phyloP scores from a whole-genome alignment of 208 protist species.

The Vickermania ingenoplastis region DNA sequence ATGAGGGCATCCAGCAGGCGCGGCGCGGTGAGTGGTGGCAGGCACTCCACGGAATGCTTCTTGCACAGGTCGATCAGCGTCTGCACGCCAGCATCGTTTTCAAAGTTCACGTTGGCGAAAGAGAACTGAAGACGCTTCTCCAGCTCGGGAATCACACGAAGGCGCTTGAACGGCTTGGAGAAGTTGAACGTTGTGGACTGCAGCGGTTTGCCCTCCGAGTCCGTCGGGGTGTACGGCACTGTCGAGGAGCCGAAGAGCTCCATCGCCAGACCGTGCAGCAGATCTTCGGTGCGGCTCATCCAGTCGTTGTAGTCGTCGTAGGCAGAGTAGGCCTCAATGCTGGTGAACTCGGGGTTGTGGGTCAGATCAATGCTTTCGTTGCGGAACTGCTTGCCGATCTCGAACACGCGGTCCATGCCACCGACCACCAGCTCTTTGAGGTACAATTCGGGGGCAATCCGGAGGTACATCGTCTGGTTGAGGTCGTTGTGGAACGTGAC shows the following conservation, averaged over 20 bases:
- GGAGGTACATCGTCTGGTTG: slow-evolving; percentile 96
- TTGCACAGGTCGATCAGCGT: slow-evolving; percentile 89
- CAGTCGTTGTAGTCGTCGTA: slow-evolving; percentile 99
- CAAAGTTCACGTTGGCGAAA: slow-evolving; percentile 67
- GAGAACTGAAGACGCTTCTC: slow-evolving; percentile 89
- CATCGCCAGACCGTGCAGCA: slow-evolving; percentile 92
- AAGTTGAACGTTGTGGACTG: slow-evolving; percentile 96
- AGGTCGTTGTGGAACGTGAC: slow-evolving; percentile 99
- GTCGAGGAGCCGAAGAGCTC: slow-evolving; percentile 90
- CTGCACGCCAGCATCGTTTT: slow-evolving; percentile 48
- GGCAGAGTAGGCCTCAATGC: slow-evolving; percentile 99
- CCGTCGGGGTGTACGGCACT: slow-evolving; percentile 92
- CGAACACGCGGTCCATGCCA: slow-evolving; percentile 99
- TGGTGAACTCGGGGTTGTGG: slow-evolving; percentile 99
- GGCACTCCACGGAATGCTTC: slow-evolving; percentile 89
- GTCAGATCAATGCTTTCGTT: slow-evolving; percentile 98
- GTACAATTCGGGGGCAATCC: slow-evolving; percentile 99
- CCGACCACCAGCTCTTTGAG: slow-evolving; percentile 99
- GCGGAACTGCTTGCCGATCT: slow-evolving; percentile 99
- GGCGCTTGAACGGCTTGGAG: slow-evolving; percentile 95
- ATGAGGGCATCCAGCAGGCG: slow-evolving; percentile 98
- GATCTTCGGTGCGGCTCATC: slow-evolving; percentile 97
- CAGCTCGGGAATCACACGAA: slow-evolving; percentile 95
- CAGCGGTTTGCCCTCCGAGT: slow-evolving; percentile 66
- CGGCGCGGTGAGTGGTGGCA: slow-evolving; percentile 92